A percentile compares a stretch with the other conserved stretches of the same genome.
These are phyloP conservation scores for Leccinellum rugosiceps DNA, from an alignment of 768 basidiomycete genomes.

Conservation along the genomic window DNA sequence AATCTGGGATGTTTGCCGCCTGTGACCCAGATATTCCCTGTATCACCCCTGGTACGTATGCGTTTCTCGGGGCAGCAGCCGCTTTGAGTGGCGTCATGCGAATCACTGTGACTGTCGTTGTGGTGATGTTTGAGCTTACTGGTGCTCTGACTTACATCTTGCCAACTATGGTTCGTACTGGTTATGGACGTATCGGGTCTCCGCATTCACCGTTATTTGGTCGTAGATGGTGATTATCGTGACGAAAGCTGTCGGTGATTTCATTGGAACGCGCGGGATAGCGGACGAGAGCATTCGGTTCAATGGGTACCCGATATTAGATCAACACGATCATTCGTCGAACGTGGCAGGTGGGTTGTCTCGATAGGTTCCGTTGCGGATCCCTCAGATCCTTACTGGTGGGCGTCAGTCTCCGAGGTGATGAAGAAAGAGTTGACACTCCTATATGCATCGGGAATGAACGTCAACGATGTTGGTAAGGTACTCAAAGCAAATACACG, in stretches of 20 bases:
- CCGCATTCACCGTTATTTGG: constrained; percentile 9
- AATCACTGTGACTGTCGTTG: constrained; percentile 96
- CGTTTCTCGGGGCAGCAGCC: constrained; percentile 95
- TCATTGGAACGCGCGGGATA: constrained; percentile 89
- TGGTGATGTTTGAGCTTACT: constrained; percentile 99
- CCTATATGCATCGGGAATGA: constrained; percentile 72
- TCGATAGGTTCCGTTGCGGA: constrained; percentile 1
- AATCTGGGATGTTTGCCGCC: constrained; percentile 83
- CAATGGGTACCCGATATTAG: constrained; percentile 95
- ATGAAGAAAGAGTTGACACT: constrained; percentile 83
- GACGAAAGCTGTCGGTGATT: constrained; percentile 95
- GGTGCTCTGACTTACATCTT: constrained; percentile 96
- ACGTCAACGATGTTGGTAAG: constrained; percentile 77
- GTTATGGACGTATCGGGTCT: constrained; percentile 3
- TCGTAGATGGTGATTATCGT: constrained; percentile 89
- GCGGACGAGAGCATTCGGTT: constrained; percentile 97
- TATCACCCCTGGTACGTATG: constrained; percentile 98
- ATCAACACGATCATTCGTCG: constrained; percentile 92
- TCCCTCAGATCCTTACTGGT: constrained; percentile 2
- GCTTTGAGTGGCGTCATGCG: constrained; percentile 95
- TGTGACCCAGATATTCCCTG: constrained; percentile 93
- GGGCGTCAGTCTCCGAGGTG: constrained; percentile 69
- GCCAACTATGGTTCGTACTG: constrained; percentile 82
- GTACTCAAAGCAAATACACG: constrained; percentile 1
- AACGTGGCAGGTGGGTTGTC: constrained; percentile 75